phyloP scores from a whole-genome alignment of 2,329 filamentous ascomycete genomes.

The Fusarium secorum region DNA sequence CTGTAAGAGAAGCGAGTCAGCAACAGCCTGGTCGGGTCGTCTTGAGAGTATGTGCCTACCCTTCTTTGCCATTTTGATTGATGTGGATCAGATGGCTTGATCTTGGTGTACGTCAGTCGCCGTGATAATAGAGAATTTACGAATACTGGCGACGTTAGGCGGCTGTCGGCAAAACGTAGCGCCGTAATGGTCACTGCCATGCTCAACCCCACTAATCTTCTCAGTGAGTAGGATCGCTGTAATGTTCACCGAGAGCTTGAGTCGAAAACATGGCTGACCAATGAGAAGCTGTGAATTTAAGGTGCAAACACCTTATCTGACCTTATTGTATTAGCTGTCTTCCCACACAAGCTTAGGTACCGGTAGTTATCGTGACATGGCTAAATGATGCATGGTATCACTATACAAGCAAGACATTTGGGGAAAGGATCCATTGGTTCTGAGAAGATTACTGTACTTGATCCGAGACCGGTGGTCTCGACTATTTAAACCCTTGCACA shows the following conservation, averaged over 20 bases:
- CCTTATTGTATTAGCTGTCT: not conserved
- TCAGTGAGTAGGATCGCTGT: slow-evolving; percentile 1
- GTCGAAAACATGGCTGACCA: slow-evolving; percentile 15
- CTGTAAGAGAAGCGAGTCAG: slow-evolving; percentile 54
- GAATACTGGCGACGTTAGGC: slow-evolving; percentile 8
- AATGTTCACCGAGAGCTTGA: slow-evolving; percentile 2
- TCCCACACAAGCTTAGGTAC: not conserved
- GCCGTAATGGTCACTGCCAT: slow-evolving; percentile 5
- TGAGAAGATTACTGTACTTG: not conserved
- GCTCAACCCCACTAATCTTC: not conserved
- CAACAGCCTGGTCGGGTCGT: not conserved
- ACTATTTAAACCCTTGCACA: slow-evolving; percentile 6
- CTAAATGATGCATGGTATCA: not conserved
- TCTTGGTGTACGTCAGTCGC: slow-evolving; percentile 14
- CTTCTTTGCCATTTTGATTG: slow-evolving; percentile 42
- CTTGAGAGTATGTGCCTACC: slow-evolving; percentile 15
- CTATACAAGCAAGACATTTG: not conserved
- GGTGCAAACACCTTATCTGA: slow-evolving; percentile 5
- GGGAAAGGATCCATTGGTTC: not conserved
- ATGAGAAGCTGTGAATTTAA: slow-evolving; percentile 14
- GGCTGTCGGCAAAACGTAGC: slow-evolving; percentile 33
- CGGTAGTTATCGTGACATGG: slow-evolving; percentile 20
- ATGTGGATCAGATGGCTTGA: slow-evolving; percentile 23
- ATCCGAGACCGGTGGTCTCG: slow-evolving; percentile 21
- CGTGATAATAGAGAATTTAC: slow-evolving; percentile 40